A percentile compares a stretch with the other conserved stretches of the same genome.
These are phyloP conservation scores for Podila horticola DNA, from an alignment of 192 early-diverging fungal species.

Conservation along the genomic window DNA sequence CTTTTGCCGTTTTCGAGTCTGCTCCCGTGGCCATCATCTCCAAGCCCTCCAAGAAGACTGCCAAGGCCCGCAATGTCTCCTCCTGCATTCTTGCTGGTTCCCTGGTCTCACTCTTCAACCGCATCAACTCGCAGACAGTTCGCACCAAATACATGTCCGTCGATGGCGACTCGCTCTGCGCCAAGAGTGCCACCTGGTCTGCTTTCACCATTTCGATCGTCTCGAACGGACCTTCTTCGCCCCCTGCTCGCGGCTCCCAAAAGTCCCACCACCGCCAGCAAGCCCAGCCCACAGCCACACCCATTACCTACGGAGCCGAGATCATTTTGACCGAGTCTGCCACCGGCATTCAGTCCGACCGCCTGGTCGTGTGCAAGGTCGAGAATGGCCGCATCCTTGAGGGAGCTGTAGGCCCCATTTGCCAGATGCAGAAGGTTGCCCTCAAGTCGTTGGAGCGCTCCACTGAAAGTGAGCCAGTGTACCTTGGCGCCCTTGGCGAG, in stretches of 20 bases:
- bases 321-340: slow-evolving; percentile 74
- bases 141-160: slow-evolving; percentile 86
- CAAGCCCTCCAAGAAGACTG: slow-evolving; percentile 93
- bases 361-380: slow-evolving; percentile 81
- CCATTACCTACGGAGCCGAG: slow-evolving; percentile 79
- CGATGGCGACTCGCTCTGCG: slow-evolving; percentile 65
- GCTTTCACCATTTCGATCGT: slow-evolving; percentile 67
- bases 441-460: slow-evolving; percentile 57
- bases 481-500: slow-evolving; percentile 58
- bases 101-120: slow-evolving; percentile 87
- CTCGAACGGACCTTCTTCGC: slow-evolving; percentile 37
- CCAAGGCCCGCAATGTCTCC: slow-evolving; percentile 82
- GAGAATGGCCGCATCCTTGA: slow-evolving; percentile 76
- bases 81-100: slow-evolving; percentile 81
- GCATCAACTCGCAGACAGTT: slow-evolving; percentile 92
- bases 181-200: slow-evolving; percentile 71
- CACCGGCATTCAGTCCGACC: slow-evolving; percentile 71
- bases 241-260: slow-evolving; percentile 16
- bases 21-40: slow-evolving; percentile 86
- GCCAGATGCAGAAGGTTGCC: slow-evolving; percentile 89
- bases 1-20: slow-evolving; percentile 75
- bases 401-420: slow-evolving; percentile 73
- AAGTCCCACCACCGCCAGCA: slow-evolving; percentile 35
- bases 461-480: slow-evolving; percentile 35
- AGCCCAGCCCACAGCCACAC: slow-evolving; percentile 38